Evolutionary conservation across 371 early-diverging fungal genomes (phyloP).

Genomic region (Basidiobolus meristosporus): DNA sequence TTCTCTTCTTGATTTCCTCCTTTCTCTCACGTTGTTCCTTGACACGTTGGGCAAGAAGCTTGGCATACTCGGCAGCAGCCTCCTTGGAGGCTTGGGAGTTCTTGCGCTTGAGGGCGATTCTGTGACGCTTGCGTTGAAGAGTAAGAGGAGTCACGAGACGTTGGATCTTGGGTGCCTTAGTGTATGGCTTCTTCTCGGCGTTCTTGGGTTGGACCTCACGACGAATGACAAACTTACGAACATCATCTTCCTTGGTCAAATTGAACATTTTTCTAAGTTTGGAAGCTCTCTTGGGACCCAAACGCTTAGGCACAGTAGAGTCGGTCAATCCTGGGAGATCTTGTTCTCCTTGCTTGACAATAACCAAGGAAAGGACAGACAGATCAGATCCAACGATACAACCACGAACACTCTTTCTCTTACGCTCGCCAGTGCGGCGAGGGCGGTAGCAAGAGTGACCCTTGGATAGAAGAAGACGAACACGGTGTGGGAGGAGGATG

Average conservation of each 20-base stretch:
- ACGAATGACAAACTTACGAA: slow-evolving; percentile 94
- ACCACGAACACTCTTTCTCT: slow-evolving; percentile 98
- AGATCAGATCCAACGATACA: slow-evolving; percentile 96
- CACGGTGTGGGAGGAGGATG: slow-evolving; percentile 85
- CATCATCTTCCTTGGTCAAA: slow-evolving; percentile 91
- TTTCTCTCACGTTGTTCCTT: slow-evolving; percentile 47
- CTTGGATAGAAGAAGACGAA: slow-evolving; percentile 82
- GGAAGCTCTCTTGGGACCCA: slow-evolving; percentile 96
- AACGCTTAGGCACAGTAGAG: slow-evolving; percentile 74
- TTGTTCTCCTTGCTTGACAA: slow-evolving; percentile 92
- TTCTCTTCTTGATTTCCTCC: no score
- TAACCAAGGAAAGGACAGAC: slow-evolving; percentile 80
- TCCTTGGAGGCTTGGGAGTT: no score
- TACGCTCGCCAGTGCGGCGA: slow-evolving; percentile 94
- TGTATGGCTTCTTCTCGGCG: slow-evolving; percentile 70
- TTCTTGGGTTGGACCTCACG: slow-evolving; percentile 83
- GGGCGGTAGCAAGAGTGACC: slow-evolving; percentile 99
- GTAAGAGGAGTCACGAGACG: slow-evolving; percentile 89
- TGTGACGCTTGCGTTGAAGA: slow-evolving; percentile 84
- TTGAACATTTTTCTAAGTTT: slow-evolving; percentile 97
- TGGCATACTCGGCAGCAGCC: slow-evolving; percentile 86
- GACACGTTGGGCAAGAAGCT: slow-evolving; percentile 75
- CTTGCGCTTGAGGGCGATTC: slow-evolving; percentile 61
- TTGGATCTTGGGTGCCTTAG: slow-evolving; percentile 91
- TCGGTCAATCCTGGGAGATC: slow-evolving; percentile 96